Evolutionary conservation across 371 early-diverging fungal species (phyloP).

Genomic region (Funneliformis caledonium): DNA sequence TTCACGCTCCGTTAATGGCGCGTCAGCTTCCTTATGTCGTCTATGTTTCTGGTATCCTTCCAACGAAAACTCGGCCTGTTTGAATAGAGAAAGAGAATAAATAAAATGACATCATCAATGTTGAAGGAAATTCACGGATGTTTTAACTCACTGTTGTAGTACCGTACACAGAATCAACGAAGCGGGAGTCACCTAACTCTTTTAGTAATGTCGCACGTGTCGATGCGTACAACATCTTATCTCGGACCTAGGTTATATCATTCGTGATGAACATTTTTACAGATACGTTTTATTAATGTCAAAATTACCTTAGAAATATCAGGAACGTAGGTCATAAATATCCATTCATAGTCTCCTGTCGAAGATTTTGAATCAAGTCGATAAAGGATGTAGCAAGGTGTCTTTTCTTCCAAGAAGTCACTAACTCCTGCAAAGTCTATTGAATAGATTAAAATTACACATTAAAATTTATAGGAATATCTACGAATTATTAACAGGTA

Average conservation of each 20-base stretch:
- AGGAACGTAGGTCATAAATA: constrained; percentile 79
- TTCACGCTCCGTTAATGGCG: constrained; percentile 85
- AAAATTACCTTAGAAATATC: constrained; percentile 61
- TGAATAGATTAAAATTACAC: background rate
- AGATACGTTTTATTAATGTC: too few relatives aligned
- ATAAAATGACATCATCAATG: background rate
- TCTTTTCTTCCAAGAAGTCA: constrained; percentile 55
- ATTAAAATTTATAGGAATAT: background rate
- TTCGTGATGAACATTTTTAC: background rate
- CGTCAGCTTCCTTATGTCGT: constrained; percentile 70
- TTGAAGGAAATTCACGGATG: background rate
- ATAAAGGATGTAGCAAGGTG: constrained; percentile 72
- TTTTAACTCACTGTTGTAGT: constrained; percentile 57
- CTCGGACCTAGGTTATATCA: constrained; percentile 59
- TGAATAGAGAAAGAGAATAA: background rate
- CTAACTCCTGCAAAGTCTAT: constrained; percentile 60
- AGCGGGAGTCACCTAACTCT: constrained; percentile 78
- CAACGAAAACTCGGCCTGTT: constrained; percentile 63
- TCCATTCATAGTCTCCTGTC: constrained; percentile 67
- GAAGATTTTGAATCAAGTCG: constrained; percentile 61
- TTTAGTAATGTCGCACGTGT: constrained; percentile 76
- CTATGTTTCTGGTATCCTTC: constrained; percentile 80
- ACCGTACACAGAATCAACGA: constrained; percentile 81
- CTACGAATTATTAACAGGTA: background rate
- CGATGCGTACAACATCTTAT: constrained; percentile 91